A percentile compares a stretch with the other conserved stretches of the same genome.
Conservation (phyloP, 306 rosid species). For the Quillaja saponaria region DNA sequence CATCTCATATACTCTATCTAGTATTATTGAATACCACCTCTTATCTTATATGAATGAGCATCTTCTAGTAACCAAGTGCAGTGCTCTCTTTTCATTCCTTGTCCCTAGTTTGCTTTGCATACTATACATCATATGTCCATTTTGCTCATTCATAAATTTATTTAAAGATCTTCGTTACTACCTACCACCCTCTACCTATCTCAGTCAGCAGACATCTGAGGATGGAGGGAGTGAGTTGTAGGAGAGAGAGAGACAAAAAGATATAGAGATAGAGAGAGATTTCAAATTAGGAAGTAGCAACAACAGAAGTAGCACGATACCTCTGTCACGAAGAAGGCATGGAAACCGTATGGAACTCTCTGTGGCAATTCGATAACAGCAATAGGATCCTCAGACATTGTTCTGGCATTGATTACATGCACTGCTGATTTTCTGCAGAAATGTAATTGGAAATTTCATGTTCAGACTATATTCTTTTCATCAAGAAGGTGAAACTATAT, state of each 20-base stretch:
- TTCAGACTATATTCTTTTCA: conserved; percentile 14
- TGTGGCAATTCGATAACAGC: conserved; percentile 83
- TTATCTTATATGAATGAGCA: no score
- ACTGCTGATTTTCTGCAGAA: conserved; percentile 68
- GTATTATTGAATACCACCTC: no score
- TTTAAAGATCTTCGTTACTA: no score
- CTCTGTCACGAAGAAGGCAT: conserved; percentile 89
- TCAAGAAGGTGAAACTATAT: neutral
- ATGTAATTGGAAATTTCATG: conserved; percentile 20
- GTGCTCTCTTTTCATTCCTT: no score
- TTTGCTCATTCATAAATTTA: no score
- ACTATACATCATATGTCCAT: no score
- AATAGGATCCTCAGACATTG: conserved; percentile 85
- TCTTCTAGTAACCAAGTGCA: no score
- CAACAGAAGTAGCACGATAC: conserved; percentile 47
- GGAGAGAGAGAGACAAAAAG: conserved; percentile 5
- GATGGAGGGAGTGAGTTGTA: neutral
- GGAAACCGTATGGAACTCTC: conserved; percentile 90
- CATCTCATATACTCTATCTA: no score
- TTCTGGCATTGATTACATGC: conserved; percentile 77
- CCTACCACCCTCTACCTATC: no score
- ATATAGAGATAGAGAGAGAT: neutral
- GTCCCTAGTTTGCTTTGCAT: no score
- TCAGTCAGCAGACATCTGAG: no score
- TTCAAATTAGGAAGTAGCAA: neutral